Evolutionary conservation across 768 basidiomycete species (phyloP), one percentile per base, ranked within the genome.

Genomic region (Amanita thiersii): DNA sequence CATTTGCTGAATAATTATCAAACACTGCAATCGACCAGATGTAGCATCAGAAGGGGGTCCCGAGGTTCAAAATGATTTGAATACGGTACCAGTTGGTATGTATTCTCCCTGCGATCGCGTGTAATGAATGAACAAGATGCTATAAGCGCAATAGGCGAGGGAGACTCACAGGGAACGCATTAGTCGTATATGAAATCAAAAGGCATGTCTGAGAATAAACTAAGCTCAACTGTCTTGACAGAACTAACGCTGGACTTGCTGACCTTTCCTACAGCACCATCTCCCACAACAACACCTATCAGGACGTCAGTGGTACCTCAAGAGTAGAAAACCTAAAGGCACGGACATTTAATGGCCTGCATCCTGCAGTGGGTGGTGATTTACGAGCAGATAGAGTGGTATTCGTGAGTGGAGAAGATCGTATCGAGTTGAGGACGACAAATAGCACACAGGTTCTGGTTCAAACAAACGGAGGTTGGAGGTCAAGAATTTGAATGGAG

Each of bases 171-270:
- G 90, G 90, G 63, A 93, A 94, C 30, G 93, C 89, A 68, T 94
- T 93, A 51, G 96, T 99, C 52, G 96, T 99, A 70, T 99, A 99
- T 39, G 94, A 98, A 60, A 99, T 99, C 56, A 99, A 77, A 46
- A 99, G 80, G 65, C 96, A 99, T 41, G 96, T 98, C 96, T 98
- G 56, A 23, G 37, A 44, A 44, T 29, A 44, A 50, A 50, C 58
- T 57, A 48, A 52, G 44, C 31, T 23, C 37, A 25, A 28, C 37
- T 23, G 35, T 31, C 37, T 32, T 32, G 33, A 39, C 45, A 46
- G 39, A 43, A 39, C 45, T 45, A 25, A 36, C 28, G 31, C 37
- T 28, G 38, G 43, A 39, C 39, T 43, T 44, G 38, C 64, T 56
- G 53, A 81, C 91, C 86, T 96, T 97, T 61, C 93, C 93, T 53